Conservation (phyloP, 306 rosid species). For the Calophaca sinica region DNA sequence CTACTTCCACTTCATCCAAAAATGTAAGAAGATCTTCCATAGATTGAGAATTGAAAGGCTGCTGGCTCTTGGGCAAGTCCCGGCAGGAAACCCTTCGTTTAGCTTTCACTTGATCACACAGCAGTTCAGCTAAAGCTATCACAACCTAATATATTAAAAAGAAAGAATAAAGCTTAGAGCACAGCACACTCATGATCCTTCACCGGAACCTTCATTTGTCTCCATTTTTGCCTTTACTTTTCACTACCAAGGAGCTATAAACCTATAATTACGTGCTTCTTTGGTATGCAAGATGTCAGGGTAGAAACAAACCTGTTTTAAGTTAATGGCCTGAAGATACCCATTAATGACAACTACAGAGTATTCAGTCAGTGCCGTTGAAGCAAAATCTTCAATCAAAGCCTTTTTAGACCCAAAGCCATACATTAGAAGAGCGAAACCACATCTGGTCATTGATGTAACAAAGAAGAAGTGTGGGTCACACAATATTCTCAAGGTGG, state of each 20-base stretch:
- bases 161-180: constrained; percentile 12
- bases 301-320: constrained; percentile 72
- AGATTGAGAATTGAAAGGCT: constrained; percentile 70
- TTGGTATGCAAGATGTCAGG: not conserved
- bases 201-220: constrained; percentile 12
- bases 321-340: constrained; percentile 79
- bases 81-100: constrained; percentile 51
- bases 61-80: constrained; percentile 59
- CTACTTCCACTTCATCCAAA: constrained; percentile 65
- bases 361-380: constrained; percentile 62
- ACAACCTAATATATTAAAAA: constrained; percentile 58
- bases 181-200: constrained; percentile 1
- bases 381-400: constrained; percentile 93
- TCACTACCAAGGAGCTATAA: not conserved
- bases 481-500: constrained; percentile 9
- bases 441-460: constrained; percentile 57
- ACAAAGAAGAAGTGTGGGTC: not conserved
- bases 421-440: constrained; percentile 84
- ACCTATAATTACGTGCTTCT: not conserved
- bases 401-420: constrained; percentile 96
- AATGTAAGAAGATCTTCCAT: constrained; percentile 80
- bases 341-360: constrained; percentile 88
- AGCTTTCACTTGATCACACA: constrained; percentile 75
- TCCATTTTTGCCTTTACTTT: constrained; percentile 1
- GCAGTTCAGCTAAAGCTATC: constrained; percentile 73